A percentile compares a stretch with the other conserved stretches of the same genome.
phyloP scores from a whole-genome alignment of 768 basidiomycete genomes.

The Lactarius deliciosus region DNA sequence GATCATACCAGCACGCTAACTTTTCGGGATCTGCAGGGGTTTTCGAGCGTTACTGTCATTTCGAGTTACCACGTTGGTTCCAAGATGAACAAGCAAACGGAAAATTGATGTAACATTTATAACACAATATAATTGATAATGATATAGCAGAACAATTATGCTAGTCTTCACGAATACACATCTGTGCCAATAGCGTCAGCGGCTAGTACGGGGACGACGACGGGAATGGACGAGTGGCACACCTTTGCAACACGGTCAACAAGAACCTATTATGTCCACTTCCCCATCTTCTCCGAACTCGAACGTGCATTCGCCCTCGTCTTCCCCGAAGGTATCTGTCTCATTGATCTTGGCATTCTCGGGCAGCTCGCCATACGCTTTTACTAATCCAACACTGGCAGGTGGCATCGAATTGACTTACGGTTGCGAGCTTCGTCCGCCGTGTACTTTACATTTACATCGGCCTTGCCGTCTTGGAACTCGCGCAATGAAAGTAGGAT shows the following conservation, averaged over 20 bases:
- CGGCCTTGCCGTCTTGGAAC: conserved; percentile 99
- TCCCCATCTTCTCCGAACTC: conserved; percentile 90
- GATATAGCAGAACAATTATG: conserved; percentile 23
- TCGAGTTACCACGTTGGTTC: background rate
- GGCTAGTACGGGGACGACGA: background rate
- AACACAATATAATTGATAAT: conserved; percentile 28
- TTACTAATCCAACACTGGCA: conserved; percentile 56
- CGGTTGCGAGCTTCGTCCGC: conserved; percentile 89
- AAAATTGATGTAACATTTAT: conserved; percentile 12
- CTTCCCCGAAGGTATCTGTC: conserved; percentile 90
- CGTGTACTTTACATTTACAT: conserved; percentile 99
- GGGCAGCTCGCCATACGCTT: conserved; percentile 97
- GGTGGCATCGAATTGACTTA: conserved; percentile 37
- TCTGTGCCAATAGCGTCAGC: conserved; percentile 7
- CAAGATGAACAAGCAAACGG: background rate
- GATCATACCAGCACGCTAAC: background rate
- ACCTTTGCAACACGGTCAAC: conserved; percentile 30
- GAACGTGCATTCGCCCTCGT: conserved; percentile 85
- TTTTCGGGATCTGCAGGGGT: background rate
- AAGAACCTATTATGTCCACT: conserved; percentile 69
- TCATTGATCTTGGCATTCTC: conserved; percentile 97
- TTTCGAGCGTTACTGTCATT: background rate
- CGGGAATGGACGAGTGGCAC: background rate
- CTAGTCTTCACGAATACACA: conserved; percentile 26
- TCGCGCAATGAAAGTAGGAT: conserved; percentile 92